Conservation (phyloP, 352 stramenopile species). For the Globisporangium emineosum region DNA sequence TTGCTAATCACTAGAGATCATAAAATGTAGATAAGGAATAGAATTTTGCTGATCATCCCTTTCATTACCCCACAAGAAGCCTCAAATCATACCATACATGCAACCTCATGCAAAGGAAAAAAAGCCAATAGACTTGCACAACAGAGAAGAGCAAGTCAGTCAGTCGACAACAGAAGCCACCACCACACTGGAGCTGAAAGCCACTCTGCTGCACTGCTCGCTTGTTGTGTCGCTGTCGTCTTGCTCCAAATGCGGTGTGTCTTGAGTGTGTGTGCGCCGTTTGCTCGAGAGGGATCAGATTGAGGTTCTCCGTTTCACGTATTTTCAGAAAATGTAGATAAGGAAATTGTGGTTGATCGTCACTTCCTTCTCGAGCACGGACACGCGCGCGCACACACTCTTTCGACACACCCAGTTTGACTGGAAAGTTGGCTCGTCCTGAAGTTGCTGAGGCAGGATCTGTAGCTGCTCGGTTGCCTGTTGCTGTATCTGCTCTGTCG, state of each 20-base stretch:
- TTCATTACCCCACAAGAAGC: slow-evolving; percentile 7
- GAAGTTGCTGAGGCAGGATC: not conserved
- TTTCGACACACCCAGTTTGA: not conserved
- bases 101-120: not conserved
- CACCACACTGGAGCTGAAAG: not conserved
- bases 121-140: not conserved
- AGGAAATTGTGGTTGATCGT: slow-evolving; percentile 57
- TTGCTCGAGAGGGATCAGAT: slow-evolving; percentile 32
- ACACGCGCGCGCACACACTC: slow-evolving; percentile 4
- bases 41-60: slow-evolving; percentile 25
- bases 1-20: slow-evolving; percentile 29
- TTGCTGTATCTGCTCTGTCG: not conserved
- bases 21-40: slow-evolving; percentile 65
- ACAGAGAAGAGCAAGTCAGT: not conserved
- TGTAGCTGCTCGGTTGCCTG: not conserved
- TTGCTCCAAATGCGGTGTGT: not conserved
- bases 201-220: not conserved
- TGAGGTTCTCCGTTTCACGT: slow-evolving; percentile 24
- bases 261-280: slow-evolving; percentile 1
- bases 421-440: not conserved
- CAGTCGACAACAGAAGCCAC: not conserved
- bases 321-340: slow-evolving; percentile 70
- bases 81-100: not conserved
- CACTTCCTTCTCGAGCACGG: slow-evolving; percentile 44
- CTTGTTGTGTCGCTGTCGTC: not conserved